Percentiles rank a stretch among this genome's conserved stretches.
Conservation (phyloP, 2,329 filamentous ascomycete genomes). For the Catunica adiposa region DNA sequence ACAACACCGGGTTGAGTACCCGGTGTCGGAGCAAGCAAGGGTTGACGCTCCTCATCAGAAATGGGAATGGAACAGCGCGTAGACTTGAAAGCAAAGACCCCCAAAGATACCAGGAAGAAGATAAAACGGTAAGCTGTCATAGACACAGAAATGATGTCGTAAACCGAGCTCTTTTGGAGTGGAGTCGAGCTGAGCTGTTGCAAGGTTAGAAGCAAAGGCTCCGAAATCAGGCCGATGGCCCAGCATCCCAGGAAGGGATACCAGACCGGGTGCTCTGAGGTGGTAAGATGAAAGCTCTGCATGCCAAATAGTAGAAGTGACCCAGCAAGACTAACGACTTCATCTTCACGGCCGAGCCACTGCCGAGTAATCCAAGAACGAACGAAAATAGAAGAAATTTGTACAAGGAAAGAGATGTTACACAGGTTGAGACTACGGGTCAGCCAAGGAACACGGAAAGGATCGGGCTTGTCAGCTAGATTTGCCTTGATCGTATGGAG, state of each 20-base stretch:
- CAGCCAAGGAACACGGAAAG: slow-evolving; percentile 24
- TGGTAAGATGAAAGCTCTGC: slow-evolving; percentile 37
- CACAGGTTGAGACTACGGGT: slow-evolving; percentile 6
- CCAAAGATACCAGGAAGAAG: slow-evolving; percentile 6
- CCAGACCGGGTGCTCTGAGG: slow-evolving; percentile 36
- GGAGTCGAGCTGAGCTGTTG: slow-evolving; percentile 1
- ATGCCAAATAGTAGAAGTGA: slow-evolving; percentile 49
- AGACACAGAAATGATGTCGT: slow-evolving; percentile 1
- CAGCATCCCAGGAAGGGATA: slow-evolving; percentile 49
- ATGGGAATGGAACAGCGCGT: background rate
- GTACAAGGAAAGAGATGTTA: slow-evolving; percentile 27
- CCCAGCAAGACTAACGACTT: slow-evolving; percentile 41
- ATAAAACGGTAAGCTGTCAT: background rate
- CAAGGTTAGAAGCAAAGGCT: slow-evolving; percentile 29
- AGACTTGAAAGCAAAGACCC: background rate
- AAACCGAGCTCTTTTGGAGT: background rate
- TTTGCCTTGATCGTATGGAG: slow-evolving; percentile 30
- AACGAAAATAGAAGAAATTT: slow-evolving; percentile 27
- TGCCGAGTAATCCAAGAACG: slow-evolving; percentile 21
- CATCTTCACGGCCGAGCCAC: slow-evolving; percentile 31
- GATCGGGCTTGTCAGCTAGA: slow-evolving; percentile 21
- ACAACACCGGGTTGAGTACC: background rate
- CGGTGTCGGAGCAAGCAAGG: slow-evolving; percentile 29
- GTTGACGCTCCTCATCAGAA: slow-evolving; percentile 41
- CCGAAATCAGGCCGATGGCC: slow-evolving; percentile 39